Evolutionary conservation across 306 rosid species (phyloP), one percentile per base, ranked within the genome.

Genomic region (Benincasa hispida): DNA sequence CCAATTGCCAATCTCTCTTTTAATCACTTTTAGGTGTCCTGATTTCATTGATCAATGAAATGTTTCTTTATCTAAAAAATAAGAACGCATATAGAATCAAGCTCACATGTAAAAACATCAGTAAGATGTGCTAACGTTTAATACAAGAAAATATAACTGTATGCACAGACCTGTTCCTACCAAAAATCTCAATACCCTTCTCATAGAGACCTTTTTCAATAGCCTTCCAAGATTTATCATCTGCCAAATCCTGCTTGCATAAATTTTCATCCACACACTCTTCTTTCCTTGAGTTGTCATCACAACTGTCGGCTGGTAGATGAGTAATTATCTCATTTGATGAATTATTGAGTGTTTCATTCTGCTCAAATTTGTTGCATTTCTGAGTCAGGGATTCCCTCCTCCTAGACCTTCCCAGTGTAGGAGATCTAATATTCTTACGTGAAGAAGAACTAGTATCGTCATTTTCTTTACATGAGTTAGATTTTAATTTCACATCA

Each of bases 131-230:
- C 70, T 57, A 25, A 83, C 78, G 79, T 50, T 65, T 5, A 57
- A 61, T 58, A 63, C 45, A 75, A 25, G 77, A 81, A 72, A 75
- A 62, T 4, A n/a, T 30, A 53, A 41, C 53, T 45, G 41, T 72
- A 78, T 78, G 69, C 67, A 78, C 92, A 82, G 69, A 94, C 97
- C 99, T 92, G 89, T 90, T 89, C 83, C 89, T 86, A 74, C 98
- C 98, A 88, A 95, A 95, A 77, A 95, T 92, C 82, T 90, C 92
- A 80, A 86, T 57, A 55, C 99, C 99, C 88, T 95, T 92, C 76
- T 95, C 97, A 32, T 92, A 83, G 87, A 95, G 95, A 45, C 90
- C 93, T 61, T 85, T 89, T 82, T 95, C 99, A 79, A 95, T 86
- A 82, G 89, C 75, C 87, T 85, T 90, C 99, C 99, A 95, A 67